A percentile compares a stretch with the other conserved stretches of the same genome.
Conservation (phyloP, 441 rosid genomes). For the Cnidoscolus chayamansa region DNA sequence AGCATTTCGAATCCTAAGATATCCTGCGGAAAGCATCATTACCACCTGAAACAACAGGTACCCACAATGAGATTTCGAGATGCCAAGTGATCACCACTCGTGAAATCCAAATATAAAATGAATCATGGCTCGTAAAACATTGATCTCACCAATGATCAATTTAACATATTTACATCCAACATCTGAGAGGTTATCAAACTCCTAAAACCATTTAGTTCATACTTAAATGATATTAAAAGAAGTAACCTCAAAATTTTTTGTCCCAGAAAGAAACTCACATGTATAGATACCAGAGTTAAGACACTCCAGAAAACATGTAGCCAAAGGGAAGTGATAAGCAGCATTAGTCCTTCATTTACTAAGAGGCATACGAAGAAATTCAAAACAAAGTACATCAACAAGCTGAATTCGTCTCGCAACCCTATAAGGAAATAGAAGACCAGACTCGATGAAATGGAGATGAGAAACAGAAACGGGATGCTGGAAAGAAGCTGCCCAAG, state of each 20-base stretch:
- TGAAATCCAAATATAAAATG: too few relatives aligned
- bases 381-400: slow-evolving; percentile 97
- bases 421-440: slow-evolving; percentile 94
- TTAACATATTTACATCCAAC: neutral
- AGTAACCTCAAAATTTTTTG: too few relatives aligned
- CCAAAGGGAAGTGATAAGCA: slow-evolving; percentile 64
- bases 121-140: too few relatives aligned
- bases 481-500: slow-evolving; percentile 92
- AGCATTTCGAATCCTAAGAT: too few relatives aligned
- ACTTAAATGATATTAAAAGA: too few relatives aligned
- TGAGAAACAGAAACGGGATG: slow-evolving; percentile 94
- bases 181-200: too few relatives aligned
- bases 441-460: slow-evolving; percentile 92
- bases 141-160: neutral
- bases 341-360: slow-evolving; percentile 88
- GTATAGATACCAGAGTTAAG: slow-evolving; percentile 53
- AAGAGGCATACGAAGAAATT: slow-evolving; percentile 89
- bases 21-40: too few relatives aligned
- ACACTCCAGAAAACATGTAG: slow-evolving; percentile 77
- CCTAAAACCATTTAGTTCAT: too few relatives aligned
- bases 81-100: too few relatives aligned
- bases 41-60: too few relatives aligned
- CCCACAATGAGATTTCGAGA: too few relatives aligned
- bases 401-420: slow-evolving; percentile 80
- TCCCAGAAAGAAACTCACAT: slow-evolving; percentile 48